Evolutionary conservation across 768 basidiomycete genomes (phyloP).

Genomic region (Roridomyces roridus): DNA sequence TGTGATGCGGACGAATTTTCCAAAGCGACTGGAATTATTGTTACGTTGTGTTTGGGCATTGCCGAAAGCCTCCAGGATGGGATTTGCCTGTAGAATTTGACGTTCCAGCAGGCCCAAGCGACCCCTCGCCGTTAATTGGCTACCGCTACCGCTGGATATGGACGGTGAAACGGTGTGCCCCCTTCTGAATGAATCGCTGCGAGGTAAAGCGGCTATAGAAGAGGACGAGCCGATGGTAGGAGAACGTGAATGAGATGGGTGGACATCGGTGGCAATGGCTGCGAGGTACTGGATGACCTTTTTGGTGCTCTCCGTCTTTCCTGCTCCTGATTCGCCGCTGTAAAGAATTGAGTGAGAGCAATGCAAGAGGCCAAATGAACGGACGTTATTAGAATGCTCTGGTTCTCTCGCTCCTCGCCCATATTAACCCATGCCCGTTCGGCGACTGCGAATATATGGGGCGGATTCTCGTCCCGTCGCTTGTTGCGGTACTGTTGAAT

Average conservation of each 20-base stretch:
- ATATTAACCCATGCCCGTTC: constrained; percentile 99
- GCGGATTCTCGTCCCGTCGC: constrained; percentile 90
- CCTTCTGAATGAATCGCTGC: constrained; percentile 65
- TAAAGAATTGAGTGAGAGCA: constrained; percentile 4
- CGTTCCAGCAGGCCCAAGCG: constrained; percentile 89
- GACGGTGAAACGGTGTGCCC: constrained; percentile 55
- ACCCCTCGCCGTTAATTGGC: constrained; percentile 65
- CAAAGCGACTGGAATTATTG: constrained; percentile 98
- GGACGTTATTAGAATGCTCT: constrained; percentile 97
- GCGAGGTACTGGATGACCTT: constrained; percentile 99
- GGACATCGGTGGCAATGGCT: constrained; percentile 88
- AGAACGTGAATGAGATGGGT: constrained; percentile 72
- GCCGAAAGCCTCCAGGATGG: constrained; percentile 96
- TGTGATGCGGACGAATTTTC: constrained; percentile 96
- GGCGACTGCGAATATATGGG: constrained; percentile 96
- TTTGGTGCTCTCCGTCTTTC: constrained; percentile 99
- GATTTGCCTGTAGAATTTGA: constrained; percentile 97
- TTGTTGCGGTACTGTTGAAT: constrained; percentile 90
- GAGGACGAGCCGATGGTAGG: constrained; percentile 62
- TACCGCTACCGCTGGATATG: constrained; percentile 45
- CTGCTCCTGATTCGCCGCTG: constrained; percentile 98
- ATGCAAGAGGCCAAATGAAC: constrained; percentile 36
- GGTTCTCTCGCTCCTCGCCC: constrained; percentile 96
- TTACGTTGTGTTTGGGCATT: constrained; percentile 98
- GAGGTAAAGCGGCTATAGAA: constrained; percentile 73